Base-by-base conservation (phyloP, 73 alveolate species). In the Tetrahymena borealis region DNA sequence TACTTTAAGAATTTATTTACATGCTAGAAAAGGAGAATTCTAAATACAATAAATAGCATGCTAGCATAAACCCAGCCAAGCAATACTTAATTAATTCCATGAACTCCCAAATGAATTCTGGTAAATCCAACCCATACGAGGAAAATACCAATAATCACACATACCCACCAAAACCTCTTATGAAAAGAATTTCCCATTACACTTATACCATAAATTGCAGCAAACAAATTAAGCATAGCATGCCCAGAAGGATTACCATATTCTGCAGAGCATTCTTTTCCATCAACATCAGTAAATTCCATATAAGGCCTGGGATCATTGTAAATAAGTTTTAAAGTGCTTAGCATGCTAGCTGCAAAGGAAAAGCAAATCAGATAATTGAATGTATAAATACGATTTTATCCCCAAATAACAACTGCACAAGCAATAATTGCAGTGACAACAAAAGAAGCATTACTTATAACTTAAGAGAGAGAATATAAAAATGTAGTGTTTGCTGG, bases 21-120 rank as follows among this genome's bases (percentile, higher is more conserved):
- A 24, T 60, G 85, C 31, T 60, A 24, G 31, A 60, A 60, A 5
- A 60, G 4, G 28, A 60, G n/a, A 24, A 60, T 60, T 60, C 85
- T 60, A 28, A 60, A 60, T 24, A 60, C 31, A 24, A 60, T 24
- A 60, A 60, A 60, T 24, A 60, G n/a, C n/a, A 60, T 24, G 9
- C n/a, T 24, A 60, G 85, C 95, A 39, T 42, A 93, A 28, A 32
- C 90, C 93, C 93, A 93, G 16, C 95, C 95, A 12, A 93, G 91
- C 0, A 85, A 5, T 2, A 93, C 95, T 93, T 93, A 90, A 60
- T 92, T 92, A 32, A 93, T 13, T 40, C 93, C 41, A 85, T 93
- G 95, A 8, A 93, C 95, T 39, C 95, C 95, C 9, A 93, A 78
- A 40, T 38, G 78, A 37, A 93, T 33, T 85, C 95, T 93, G 32